Evolutionary conservation across 805 yeast genomes (phyloP), one percentile per base, ranked within the genome.

Genomic region (Candida berthetii): DNA sequence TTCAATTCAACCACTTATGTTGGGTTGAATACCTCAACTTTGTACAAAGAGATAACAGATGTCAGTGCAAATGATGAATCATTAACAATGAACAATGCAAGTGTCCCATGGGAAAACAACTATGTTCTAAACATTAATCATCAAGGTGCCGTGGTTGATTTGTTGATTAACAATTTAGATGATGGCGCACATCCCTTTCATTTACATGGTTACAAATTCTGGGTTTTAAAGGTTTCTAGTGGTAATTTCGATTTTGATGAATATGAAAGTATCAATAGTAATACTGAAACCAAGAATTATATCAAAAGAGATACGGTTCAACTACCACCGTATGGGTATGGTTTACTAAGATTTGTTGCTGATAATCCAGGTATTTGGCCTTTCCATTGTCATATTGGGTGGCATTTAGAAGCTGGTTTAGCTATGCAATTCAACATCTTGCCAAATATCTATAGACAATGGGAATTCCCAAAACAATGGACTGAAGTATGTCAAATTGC

Each of bases 281-380:
- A 72, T 68, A 46, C 65, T 52, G 52, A 74, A 38, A 22, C 8
- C 6, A 22, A 22, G 24, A 22, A 22, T 22, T 85, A 80, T 13
- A 53, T 70, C 44, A 54, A 64, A 39, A 65, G 90, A 52, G 91
- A 84, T 54, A 78, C 85, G 0, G 71, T 77, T 29, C 64, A 71
- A 49, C 78, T 82, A n/a, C 66, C 73, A 22, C 73, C 80, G 17
- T 75, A 75, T 49, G 82, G 85, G 7, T 71, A 74, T 57, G 65
- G 77, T 32, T 78, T 60, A 65, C 66, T 60, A 25, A 66, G 93
- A 42, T 81, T 82, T 55, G 68, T 65, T 42, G 82, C 89, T 18
- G 77, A 81, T 49, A 83, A 83, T 50, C 90, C 93, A 3, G 95
- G 95, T 31, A 74, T 84, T 17, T 85, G 93, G 93, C 76, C 82